phyloP scores from a whole-genome alignment of 257 asterid genomes.

The Solanum virginianum region DNA sequence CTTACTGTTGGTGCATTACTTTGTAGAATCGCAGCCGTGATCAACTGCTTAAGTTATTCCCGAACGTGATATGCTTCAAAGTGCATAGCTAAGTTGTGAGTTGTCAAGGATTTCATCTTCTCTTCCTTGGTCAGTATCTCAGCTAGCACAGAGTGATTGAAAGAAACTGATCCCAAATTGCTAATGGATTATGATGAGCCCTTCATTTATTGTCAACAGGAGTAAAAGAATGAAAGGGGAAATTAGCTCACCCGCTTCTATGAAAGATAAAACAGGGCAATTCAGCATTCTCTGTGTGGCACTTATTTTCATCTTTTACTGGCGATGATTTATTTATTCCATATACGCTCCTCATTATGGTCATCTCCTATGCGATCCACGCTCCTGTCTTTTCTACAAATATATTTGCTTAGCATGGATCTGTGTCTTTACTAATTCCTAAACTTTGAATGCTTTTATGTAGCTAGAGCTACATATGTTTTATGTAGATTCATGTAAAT shows the following conservation, averaged over 20 bases:
- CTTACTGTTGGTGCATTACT: not conserved
- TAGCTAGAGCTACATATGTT: not conserved
- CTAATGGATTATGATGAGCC: not conserved
- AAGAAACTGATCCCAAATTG: not conserved
- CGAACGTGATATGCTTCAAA: conserved; percentile 68
- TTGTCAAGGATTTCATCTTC: not conserved
- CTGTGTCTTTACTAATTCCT: not conserved
- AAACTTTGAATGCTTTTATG: not conserved
- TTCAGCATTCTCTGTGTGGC: not conserved
- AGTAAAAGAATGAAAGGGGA: not conserved
- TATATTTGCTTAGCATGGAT: not conserved
- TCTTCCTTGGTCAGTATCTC: not conserved
- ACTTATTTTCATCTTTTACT: not conserved
- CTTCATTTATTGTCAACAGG: not conserved
- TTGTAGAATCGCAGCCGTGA: conserved; percentile 60
- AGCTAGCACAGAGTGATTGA: not conserved
- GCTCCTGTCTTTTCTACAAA: not conserved
- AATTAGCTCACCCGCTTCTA: not conserved
- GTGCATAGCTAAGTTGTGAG: conserved; percentile 55
- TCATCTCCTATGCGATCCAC: not conserved
- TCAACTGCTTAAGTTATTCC: conserved; percentile 63
- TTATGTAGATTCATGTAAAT: not conserved
- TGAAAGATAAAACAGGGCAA: not conserved
- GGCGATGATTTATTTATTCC: not conserved
- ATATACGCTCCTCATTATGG: not conserved